Percentiles rank a stretch among this genome's conserved stretches.
Evolutionary conservation across 306 rosid genomes (phyloP).

Genomic region (Prunus campanulata): DNA sequence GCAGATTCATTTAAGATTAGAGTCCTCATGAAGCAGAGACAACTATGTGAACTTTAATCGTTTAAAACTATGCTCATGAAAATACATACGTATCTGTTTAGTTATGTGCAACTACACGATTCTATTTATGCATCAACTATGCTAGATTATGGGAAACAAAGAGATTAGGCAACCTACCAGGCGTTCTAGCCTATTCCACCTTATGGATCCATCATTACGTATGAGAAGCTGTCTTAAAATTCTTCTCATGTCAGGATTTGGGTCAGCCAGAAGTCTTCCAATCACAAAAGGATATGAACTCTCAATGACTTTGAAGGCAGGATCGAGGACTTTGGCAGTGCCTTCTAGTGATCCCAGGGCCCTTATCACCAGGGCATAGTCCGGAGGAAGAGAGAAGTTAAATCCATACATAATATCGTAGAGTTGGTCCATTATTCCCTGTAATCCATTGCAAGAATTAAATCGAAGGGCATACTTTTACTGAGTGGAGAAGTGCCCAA

Average conservation of each 20-base stretch:
- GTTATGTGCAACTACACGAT: background rate
- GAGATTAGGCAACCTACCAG: constrained; percentile 49
- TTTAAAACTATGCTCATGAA: background rate
- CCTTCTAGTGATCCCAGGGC: constrained; percentile 95
- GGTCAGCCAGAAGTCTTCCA: constrained; percentile 91
- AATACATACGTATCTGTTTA: background rate
- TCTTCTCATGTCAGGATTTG: constrained; percentile 95
- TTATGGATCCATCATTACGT: constrained; percentile 75
- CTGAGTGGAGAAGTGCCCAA: background rate
- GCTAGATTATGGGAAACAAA: constrained; percentile 4
- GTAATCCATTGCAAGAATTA: constrained; percentile 43
- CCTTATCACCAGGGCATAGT: constrained; percentile 93
- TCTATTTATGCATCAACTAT: background rate
- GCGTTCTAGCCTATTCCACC: constrained; percentile 97
- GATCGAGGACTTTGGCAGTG: constrained; percentile 93
- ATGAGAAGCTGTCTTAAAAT: constrained; percentile 90
- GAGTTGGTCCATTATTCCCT: constrained; percentile 91
- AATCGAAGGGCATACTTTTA: background rate
- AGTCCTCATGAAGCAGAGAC: background rate
- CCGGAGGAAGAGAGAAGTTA: constrained; percentile 91
- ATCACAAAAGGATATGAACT: constrained; percentile 92
- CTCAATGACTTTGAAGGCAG: constrained; percentile 83
- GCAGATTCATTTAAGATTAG: background rate
- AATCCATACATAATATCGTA: constrained; percentile 85
- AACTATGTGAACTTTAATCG: background rate